These are phyloP conservation scores for Fusarium siculi DNA, from an alignment of 2,329 filamentous ascomycete genomes.

Conservation along the genomic window DNA sequence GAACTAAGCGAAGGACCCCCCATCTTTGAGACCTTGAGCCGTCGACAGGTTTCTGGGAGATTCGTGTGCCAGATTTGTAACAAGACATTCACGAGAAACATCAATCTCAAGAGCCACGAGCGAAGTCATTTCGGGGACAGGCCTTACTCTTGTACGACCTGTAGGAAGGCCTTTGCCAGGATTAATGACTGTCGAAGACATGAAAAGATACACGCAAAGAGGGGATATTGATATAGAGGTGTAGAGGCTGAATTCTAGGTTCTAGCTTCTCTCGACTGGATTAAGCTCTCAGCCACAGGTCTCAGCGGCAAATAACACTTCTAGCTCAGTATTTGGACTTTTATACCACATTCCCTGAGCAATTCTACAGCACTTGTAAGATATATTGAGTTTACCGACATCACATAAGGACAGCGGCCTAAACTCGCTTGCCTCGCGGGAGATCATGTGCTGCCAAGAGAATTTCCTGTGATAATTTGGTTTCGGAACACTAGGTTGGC, in stretches of 20 bases:
- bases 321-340: background rate
- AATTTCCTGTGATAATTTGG: accelerated
- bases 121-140: conserved; percentile 4
- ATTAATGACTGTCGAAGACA: conserved; percentile 5
- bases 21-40: background rate
- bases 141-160: background rate
- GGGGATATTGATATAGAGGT: background rate
- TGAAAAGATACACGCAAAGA: conserved; percentile 14
- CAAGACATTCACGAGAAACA: background rate
- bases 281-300: accelerated
- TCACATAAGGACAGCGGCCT: no score
- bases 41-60: background rate
- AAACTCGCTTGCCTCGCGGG: no score
- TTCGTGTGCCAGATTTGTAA: background rate
- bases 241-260: accelerated
- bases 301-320: accelerated
- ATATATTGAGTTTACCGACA: no score
- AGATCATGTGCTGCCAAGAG: no score
- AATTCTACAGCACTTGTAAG: no score
- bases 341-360: no score
- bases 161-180: background rate
- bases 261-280: no score
- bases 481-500: accelerated
- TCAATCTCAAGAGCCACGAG: background rate
- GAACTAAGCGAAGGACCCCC: accelerated